These are phyloP conservation scores for Flaveria linearis DNA, from an alignment of 129 eudicot species.

Conservation along the genomic window DNA sequence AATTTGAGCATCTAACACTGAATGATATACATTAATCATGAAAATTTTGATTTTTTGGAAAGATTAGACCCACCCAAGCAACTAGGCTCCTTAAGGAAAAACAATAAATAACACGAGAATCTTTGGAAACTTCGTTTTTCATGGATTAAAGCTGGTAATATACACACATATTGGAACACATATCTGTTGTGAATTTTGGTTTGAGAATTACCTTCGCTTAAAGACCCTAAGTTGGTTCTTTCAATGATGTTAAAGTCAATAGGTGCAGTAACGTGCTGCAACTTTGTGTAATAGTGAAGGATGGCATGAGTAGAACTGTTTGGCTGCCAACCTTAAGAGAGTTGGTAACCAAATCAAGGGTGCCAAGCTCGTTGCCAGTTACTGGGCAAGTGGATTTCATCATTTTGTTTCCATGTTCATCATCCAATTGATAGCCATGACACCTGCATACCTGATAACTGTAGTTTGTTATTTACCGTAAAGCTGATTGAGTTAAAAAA, in stretches of 20 bases:
- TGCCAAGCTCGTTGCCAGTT: constrained; percentile 48
- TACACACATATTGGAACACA: constrained; percentile 9
- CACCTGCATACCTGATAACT: constrained; percentile 71
- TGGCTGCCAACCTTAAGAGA: constrained; percentile 64
- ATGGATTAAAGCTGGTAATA: constrained; percentile 1
- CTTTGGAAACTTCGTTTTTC: not conserved
- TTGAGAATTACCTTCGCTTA: constrained; percentile 72
- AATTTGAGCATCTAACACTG: constrained; percentile 4
- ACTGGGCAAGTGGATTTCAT: constrained; percentile 55
- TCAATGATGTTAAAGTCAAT: constrained; percentile 68
- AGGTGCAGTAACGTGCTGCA: constrained; percentile 49
- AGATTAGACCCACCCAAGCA: constrained; percentile 10
- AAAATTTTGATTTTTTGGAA: constrained; percentile 3
- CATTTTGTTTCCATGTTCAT: constrained; percentile 35
- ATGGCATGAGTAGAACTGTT: constrained; percentile 69
- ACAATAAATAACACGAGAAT: constrained; percentile 11
- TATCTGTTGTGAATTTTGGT: not conserved
- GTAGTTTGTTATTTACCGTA: constrained; percentile 3
- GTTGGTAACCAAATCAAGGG: constrained; percentile 48
- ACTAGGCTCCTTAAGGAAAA: not conserved
- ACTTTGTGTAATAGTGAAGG: constrained; percentile 57
- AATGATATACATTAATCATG: not conserved
- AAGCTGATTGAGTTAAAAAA: not conserved
- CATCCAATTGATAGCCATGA: constrained; percentile 62
- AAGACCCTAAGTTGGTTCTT: constrained; percentile 73